A percentile compares a stretch with the other conserved stretches of the same genome.
Evolutionary conservation across 2,329 filamentous ascomycete species (phyloP).

Genomic region (Cucurbitaria berberidis): DNA sequence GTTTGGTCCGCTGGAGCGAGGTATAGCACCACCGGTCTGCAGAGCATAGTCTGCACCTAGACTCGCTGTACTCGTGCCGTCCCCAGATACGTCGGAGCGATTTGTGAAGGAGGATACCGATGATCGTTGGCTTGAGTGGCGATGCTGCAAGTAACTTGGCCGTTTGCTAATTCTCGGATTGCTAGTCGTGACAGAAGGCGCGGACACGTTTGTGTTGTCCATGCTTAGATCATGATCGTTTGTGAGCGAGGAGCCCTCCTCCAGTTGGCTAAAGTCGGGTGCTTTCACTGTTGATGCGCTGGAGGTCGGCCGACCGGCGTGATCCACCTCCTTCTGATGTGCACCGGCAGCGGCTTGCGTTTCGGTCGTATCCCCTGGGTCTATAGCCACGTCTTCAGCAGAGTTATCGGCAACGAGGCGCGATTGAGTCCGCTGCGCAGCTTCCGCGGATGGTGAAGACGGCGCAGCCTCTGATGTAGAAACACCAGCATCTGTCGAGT

Average conservation of each 20-base stretch:
- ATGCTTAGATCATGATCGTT: conserved; percentile 39
- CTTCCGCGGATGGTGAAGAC: conserved; percentile 54
- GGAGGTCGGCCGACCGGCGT: conserved; percentile 42
- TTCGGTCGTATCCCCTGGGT: conserved; percentile 6
- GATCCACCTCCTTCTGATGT: conserved; percentile 26
- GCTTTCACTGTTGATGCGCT: conserved; percentile 50
- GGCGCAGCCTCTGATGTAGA: conserved; percentile 44
- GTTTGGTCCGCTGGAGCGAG: conserved; percentile 50
- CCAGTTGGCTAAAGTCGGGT: conserved; percentile 40
- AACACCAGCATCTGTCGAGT: conserved; percentile 33
- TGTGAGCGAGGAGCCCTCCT: conserved; percentile 38
- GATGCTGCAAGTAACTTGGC: conserved; percentile 62
- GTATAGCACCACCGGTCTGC: conserved; percentile 78
- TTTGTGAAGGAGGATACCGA: conserved; percentile 63
- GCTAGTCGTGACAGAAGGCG: conserved; percentile 27
- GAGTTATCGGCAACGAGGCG: conserved; percentile 17
- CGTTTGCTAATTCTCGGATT: conserved; percentile 49
- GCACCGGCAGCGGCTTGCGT: conserved; percentile 12
- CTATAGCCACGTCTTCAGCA: conserved; percentile 1
- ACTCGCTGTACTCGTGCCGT: conserved; percentile 75
- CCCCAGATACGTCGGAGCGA: conserved; percentile 61
- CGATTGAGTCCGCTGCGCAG: conserved; percentile 42
- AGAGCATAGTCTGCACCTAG: conserved; percentile 80
- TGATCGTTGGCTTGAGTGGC: conserved; percentile 64
- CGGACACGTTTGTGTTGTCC: conserved; percentile 32